Evolutionary conservation across 768 basidiomycete species (phyloP).

Genomic region (Agaricus blazei): DNA sequence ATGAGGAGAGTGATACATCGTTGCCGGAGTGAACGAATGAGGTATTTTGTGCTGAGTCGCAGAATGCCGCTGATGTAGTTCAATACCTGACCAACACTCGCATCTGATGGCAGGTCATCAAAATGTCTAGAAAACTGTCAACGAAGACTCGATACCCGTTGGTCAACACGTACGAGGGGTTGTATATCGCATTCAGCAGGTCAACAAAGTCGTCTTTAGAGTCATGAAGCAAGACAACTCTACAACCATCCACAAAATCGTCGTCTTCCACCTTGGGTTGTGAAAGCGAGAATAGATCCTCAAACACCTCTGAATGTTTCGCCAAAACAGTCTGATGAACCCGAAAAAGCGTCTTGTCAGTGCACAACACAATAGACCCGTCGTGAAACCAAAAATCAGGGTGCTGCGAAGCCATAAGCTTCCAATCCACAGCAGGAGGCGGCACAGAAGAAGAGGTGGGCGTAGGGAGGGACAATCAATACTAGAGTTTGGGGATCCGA

Average conservation of each 20-base stretch:
- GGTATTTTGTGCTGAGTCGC: conserved; percentile 60
- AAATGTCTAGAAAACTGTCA: conserved; percentile 25
- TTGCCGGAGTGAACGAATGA: conserved; percentile 45
- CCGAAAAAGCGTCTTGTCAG: conserved; percentile 35
- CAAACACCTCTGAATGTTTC: conserved; percentile 61
- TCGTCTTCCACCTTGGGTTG: conserved; percentile 33
- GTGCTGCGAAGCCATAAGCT: conserved; percentile 17
- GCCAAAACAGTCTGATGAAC: conserved; percentile 42
- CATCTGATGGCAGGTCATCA: conserved; percentile 25
- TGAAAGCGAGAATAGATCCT: conserved; percentile 55
- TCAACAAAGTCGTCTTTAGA: conserved; percentile 40
- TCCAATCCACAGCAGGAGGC: not conserved
- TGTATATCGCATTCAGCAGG: conserved; percentile 48
- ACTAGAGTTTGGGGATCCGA: conserved; percentile 4
- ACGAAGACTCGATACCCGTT: not conserved
- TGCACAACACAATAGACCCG: conserved; percentile 38
- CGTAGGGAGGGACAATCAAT: not conserved
- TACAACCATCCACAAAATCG: conserved; percentile 42
- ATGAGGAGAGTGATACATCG: conserved; percentile 47
- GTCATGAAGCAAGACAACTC: conserved; percentile 47
- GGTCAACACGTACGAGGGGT: conserved; percentile 32
- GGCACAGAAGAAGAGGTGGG: not conserved
- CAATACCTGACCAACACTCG: conserved; percentile 41
- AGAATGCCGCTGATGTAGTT: conserved; percentile 47
- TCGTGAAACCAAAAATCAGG: conserved; percentile 41